A percentile compares a stretch with the other conserved stretches of the same genome.
Conservation (phyloP, 2,329 filamentous ascomycete species). For the Malbranchea zuffiana region DNA sequence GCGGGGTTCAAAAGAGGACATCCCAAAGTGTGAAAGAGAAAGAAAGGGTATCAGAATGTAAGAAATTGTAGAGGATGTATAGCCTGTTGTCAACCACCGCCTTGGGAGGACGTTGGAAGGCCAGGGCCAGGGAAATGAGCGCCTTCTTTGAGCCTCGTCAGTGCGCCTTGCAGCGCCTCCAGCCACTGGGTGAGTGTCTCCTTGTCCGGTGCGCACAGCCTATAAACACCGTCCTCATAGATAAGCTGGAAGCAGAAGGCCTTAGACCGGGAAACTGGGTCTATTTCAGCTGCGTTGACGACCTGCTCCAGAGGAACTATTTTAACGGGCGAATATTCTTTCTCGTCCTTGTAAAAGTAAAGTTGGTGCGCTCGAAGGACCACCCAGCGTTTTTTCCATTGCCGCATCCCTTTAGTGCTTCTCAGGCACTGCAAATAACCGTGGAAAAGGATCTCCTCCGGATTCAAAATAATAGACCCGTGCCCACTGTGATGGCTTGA, state of each 20-base stretch:
- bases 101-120: neutral
- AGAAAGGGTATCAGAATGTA: no score
- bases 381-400: slow-evolving; percentile 93
- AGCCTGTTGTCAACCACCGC: no score
- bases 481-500: slow-evolving; percentile 51
- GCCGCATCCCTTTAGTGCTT: slow-evolving; percentile 65
- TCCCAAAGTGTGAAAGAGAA: no score
- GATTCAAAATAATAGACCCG: slow-evolving; percentile 48
- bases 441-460: slow-evolving; percentile 86
- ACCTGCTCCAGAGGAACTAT: slow-evolving; percentile 69
- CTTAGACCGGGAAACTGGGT: slow-evolving; percentile 76
- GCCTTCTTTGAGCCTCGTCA: slow-evolving; percentile 15
- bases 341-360: slow-evolving; percentile 83
- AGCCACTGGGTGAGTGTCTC: slow-evolving; percentile 74
- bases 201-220: slow-evolving; percentile 68
- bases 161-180: slow-evolving; percentile 73
- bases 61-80: no score
- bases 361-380: slow-evolving; percentile 77
- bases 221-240: slow-evolving; percentile 75
- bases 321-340: slow-evolving; percentile 76
- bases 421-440: slow-evolving; percentile 79
- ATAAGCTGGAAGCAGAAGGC: slow-evolving; percentile 84
- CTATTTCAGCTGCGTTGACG: slow-evolving; percentile 85
- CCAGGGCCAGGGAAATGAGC: neutral
- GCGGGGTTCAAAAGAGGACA: no score